These are phyloP conservation scores for Xylariaceae sp. DNA, from an alignment of 2,329 filamentous ascomycete genomes.

Conservation along the genomic window DNA sequence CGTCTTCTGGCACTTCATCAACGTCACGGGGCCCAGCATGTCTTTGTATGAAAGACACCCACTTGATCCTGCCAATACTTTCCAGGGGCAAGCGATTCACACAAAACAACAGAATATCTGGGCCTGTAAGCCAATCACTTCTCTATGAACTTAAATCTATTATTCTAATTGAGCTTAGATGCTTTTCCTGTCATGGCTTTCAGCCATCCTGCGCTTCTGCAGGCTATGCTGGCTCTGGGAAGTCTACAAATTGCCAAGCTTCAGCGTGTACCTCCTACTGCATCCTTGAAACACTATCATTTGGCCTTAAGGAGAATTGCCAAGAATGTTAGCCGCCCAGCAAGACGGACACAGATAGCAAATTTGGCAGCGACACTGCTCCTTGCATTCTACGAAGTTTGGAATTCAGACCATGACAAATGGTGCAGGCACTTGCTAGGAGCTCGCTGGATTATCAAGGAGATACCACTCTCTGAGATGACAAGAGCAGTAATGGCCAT, in stretches of 20 bases:
- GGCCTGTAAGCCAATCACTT: constrained; percentile 36
- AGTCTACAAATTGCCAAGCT: constrained; percentile 85
- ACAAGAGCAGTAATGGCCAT: constrained; percentile 66
- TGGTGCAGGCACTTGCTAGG: constrained; percentile 93
- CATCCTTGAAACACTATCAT: constrained; percentile 89
- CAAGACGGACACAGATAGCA: constrained; percentile 67
- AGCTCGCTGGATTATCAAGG: constrained; percentile 73
- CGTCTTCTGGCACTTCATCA: constrained; percentile 89
- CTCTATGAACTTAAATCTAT: too few species aligned
- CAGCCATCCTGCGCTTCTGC: constrained; percentile 79
- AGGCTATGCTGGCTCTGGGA: constrained; percentile 83
- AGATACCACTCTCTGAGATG: constrained; percentile 74
- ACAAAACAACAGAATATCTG: constrained; percentile 63
- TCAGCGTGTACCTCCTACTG: constrained; percentile 67
- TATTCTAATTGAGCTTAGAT: constrained; percentile 44
- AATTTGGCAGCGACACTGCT: constrained; percentile 86
- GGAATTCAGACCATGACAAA: constrained; percentile 89
- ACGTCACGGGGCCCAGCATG: constrained; percentile 79
- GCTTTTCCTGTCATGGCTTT: constrained; percentile 81
- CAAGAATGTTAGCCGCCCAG: constrained; percentile 66
- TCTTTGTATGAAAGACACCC: constrained; percentile 85
- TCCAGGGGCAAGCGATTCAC: constrained; percentile 55
- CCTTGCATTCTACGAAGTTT: constrained; percentile 89
- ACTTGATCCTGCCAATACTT: constrained; percentile 65
- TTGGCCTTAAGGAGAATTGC: constrained; percentile 76